These are phyloP conservation scores for Malassezia japonica DNA, from an alignment of 1,284 basidiomycete species.

Conservation along the genomic window DNA sequence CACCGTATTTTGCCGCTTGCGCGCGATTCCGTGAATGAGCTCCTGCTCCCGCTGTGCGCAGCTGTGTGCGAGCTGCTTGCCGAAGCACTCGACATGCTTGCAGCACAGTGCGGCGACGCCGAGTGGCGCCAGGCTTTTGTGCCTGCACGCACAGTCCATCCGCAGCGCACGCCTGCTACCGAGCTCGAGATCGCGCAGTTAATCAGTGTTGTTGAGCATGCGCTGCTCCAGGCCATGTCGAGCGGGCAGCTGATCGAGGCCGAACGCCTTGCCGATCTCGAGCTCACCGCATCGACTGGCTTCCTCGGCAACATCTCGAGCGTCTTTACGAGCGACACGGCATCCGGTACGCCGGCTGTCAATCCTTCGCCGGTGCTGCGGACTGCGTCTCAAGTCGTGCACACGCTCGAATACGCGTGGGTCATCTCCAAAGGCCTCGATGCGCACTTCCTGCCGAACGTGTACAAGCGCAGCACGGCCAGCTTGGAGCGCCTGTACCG, in stretches of 20 bases:
- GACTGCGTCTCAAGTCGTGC: constrained; percentile 19
- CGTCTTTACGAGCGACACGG: constrained; percentile 24
- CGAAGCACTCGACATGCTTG: background rate
- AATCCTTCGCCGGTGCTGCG: background rate
- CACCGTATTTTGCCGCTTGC: background rate
- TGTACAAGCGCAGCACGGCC: background rate
- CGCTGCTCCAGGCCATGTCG: constrained; percentile 9
- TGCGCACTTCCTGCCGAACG: background rate
- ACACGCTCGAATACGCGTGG: constrained; percentile 30
- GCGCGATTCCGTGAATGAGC: background rate
- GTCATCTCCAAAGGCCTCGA: constrained; percentile 1
- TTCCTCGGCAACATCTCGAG: constrained; percentile 33
- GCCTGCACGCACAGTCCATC: background rate
- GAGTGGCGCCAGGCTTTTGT: background rate
- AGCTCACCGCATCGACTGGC: constrained; percentile 4
- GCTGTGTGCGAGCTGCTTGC: background rate
- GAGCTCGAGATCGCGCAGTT: constrained; percentile 5
- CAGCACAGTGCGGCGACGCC: background rate
- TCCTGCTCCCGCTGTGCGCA: constrained; percentile 6
- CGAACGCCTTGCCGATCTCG: constrained; percentile 33
- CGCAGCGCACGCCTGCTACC: background rate
- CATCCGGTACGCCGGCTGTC: constrained; percentile 1
- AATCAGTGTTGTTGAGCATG: constrained; percentile 1
- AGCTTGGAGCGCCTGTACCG: constrained; percentile 72
- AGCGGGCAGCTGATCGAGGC: background rate